These are phyloP conservation scores for Pleurotus eryngii DNA, from an alignment of 768 basidiomycete species.

Conservation along the genomic window DNA sequence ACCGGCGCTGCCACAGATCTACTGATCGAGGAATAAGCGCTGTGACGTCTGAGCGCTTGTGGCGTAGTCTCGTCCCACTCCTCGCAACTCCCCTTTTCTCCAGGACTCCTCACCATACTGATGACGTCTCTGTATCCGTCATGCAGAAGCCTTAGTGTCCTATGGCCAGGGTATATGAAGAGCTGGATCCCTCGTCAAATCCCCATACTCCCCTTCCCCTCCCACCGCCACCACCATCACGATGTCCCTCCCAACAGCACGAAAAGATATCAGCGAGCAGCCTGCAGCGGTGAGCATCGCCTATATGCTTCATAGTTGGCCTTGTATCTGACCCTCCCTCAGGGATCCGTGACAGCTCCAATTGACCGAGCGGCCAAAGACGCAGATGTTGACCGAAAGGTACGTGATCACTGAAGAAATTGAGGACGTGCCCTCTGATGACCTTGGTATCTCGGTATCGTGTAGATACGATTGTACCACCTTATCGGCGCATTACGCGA, in stretches of 20 bases:
- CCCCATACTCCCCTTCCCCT: neutral
- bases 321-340: too few relatives aligned
- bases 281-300: conserved; percentile 30
- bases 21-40: too few relatives aligned
- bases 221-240: neutral
- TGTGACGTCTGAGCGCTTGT: too few relatives aligned
- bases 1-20: too few relatives aligned
- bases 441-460: neutral
- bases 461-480: conserved; percentile 70
- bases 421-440: neutral
- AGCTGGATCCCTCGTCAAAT: neutral
- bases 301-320: neutral
- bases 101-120: too few relatives aligned
- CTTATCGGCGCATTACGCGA: conserved; percentile 76
- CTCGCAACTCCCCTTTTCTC: too few relatives aligned
- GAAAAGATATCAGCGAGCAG: conserved; percentile 56
- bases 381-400: conserved; percentile 79
- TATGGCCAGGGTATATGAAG: neutral
- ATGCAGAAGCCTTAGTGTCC: neutral
- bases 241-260: conserved; percentile 66
- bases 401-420: conserved; percentile 12
- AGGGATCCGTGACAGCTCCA: conserved; percentile 61
- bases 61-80: too few relatives aligned
- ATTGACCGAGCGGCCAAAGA: conserved; percentile 55
- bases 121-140: too few relatives aligned